These are phyloP conservation scores for Raphanus raphanistrum DNA, from an alignment of 345 rosid genomes.

Conservation along the genomic window DNA sequence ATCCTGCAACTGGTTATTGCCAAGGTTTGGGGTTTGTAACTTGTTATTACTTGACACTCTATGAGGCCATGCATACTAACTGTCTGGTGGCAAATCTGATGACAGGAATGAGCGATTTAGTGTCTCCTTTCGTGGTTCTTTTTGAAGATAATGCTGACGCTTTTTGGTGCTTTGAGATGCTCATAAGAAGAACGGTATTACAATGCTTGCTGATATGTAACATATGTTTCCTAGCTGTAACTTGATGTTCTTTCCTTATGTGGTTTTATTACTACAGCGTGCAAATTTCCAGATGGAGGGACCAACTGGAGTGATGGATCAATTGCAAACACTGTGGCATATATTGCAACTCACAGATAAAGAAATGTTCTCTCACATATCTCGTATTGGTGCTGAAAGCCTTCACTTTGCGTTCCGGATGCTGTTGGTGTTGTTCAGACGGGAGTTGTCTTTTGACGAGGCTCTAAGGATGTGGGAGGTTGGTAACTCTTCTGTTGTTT, in stretches of 20 bases:
- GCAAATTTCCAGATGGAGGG: constrained; percentile 90
- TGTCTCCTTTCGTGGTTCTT: constrained; percentile 89
- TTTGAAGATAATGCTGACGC: constrained; percentile 95
- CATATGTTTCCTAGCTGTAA: constrained; percentile 1
- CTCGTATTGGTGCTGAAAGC: constrained; percentile 87
- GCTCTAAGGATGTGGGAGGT: constrained; percentile 99
- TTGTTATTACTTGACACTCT: background rate
- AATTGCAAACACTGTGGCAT: constrained; percentile 78
- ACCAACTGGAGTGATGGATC: constrained; percentile 92
- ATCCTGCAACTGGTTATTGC: constrained; percentile 94
- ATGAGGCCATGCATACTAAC: background rate
- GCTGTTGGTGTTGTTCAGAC: constrained; percentile 84
- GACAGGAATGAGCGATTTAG: constrained; percentile 90
- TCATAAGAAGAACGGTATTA: constrained; percentile 81
- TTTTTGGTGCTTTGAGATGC: constrained; percentile 99
- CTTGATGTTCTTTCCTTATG: background rate
- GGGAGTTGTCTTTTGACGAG: constrained; percentile 74
- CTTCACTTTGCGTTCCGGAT: constrained; percentile 96
- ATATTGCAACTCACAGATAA: constrained; percentile 79
- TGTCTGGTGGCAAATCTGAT: constrained; percentile 33
- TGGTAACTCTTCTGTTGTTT: constrained; percentile 27
- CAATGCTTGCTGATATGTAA: background rate
- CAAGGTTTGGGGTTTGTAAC: constrained; percentile 58
- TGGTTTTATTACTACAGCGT: constrained; percentile 52
- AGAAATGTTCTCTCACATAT: constrained; percentile 76